Base-by-base conservation (phyloP, 2,329 filamentous ascomycete genomes). In the Drechslerella coelobrocha region DNA sequence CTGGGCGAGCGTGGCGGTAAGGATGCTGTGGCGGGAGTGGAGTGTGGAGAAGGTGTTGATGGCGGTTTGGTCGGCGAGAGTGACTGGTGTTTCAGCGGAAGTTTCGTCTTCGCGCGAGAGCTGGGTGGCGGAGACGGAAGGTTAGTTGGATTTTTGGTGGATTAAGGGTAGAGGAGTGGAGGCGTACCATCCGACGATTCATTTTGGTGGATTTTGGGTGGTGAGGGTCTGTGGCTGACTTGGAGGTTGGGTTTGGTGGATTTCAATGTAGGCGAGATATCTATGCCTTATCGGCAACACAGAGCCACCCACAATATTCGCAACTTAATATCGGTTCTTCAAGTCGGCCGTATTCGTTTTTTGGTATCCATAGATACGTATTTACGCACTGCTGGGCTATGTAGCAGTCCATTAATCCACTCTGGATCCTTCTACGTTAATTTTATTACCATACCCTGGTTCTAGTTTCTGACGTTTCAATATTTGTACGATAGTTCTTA, bases 41-140 rank as follows among this genome's bases (percentile, higher is more conserved):
- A 99, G 83, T 47, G 92, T 88, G 80, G 92, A 97, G 83, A 99
- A 99, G 74, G 88, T 89, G 81, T 99, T 99, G 86, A 99, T 99
- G 81, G 94, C 96, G 82, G 97, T 92, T 80, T 99, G 94, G 79
- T 99, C 94, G 79, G 97, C 92, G 77, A 92, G 89, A 71, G 94
- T 90, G 68, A 99, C 94, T 80, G 97, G 90, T 76, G 92, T 89
- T 78, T 99, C 94, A 56, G 84, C 84, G 19, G 87, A 83, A 68
- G 87, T 79, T 80, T 99, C 94, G 76, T 97, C 93, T 79, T 96
- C 93, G 78, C 91, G 95, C 48, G 91, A 91, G 75, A 99, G 89
- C 94, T 97, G 77, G 23, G 12, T 17, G 23, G 39, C 21, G 31
- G 2, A 23, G 45, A 47, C 29, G 51, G 54, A 12, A 5, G 39